Base-by-base conservation (phyloP, 2,329 filamentous ascomycete genomes). In the Alternaria infectoria region DNA sequence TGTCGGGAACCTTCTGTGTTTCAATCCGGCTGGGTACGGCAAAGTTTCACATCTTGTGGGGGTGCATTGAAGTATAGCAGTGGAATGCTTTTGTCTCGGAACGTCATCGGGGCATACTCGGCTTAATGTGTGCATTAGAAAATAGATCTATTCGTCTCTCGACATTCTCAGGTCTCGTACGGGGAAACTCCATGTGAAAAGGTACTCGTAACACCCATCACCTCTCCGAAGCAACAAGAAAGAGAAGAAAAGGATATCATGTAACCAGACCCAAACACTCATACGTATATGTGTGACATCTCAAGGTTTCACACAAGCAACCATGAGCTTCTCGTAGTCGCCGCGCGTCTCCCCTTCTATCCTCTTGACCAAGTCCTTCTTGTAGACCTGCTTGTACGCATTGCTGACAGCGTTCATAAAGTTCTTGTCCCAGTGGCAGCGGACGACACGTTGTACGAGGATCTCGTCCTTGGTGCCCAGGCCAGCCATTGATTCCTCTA, bases 401-500 rank as follows among this genome's bases (percentile, higher is more conserved):
- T 84, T 86, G 81, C 92, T 93, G 61, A 97, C 90, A 69, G 92
- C 90, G 54, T 89, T 87, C 84, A 97, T 85, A 70, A 91, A 88
- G 58, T 84, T 85, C 40, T 86, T 85, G 75, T 97, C 89, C 95
- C 95, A 98, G 80, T 98, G 95, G 52, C 88, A 85, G 21, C 92
- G 86, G 2, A 97, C 88, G 5, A 96, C 86, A n/a, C 93, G 86
- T 26, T 90, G 86, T 15, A 96, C 87, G 4, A 98, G 86, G 9
- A 94, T 84, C 30, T 89, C 83, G 66, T 99, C 94, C 79, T 96
- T 95, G 11, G 96, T 98, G 3, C 95, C 95, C 67, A 91, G 73
- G 0, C 95, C 96, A 2, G 88, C 86, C 95, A 98, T 98, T 15
- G 91, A 86, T 13, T 92, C 91, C 77, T 97, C 93, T n/a, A 98